Evolutionary conservation across 2,329 filamentous ascomycete genomes (phyloP), one percentile per base, ranked within the genome.

Genomic region (Fusarium secorum): DNA sequence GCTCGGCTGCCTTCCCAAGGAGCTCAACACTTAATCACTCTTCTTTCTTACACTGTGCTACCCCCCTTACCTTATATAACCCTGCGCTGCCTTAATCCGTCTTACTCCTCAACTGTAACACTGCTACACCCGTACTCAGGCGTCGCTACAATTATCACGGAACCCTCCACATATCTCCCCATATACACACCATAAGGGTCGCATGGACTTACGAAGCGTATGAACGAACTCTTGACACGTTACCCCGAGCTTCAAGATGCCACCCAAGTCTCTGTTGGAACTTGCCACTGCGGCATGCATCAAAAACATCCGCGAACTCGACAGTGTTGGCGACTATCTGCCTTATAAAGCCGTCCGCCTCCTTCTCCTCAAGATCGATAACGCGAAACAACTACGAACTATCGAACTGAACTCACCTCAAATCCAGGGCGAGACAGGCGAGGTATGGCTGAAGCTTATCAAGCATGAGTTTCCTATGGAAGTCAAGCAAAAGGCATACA

Each of bases 391-490:
- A 78, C 88, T 98, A 35, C 90, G 89, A 75, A 77, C 86, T 61
- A 86, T 98, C 64, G 95, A 98, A 81, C 68, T 86, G 54, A 89
- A 90, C 76, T 95, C 91, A 9, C 93, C 94, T 0, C 93, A 97
- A 70, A 86, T 98, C 55, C 85, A 88, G 66, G 89, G 89, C 39
- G 85, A 92, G 60, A 90, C 90, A 41, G 86, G 83, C 24, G 91
- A 94, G 74, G 83, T 95, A 67, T 98, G 95, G 95, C 81, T 89
- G 44, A 87, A 88, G 32, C 88, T 98, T 76, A 96, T 98, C 79
- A 87, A 88, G 55, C 88, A 90, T 51, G 90, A 97, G 75, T 93
- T 97, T 68, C 89, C 90, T 4, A 83, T 88, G 60, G 91, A 89
- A 79, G 81, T 82, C 70, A 84, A 90, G 44, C 82, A 83, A 48